Evolutionary conservation across 1,284 basidiomycete genomes (phyloP).

Genomic region (Abortiporus biennis): DNA sequence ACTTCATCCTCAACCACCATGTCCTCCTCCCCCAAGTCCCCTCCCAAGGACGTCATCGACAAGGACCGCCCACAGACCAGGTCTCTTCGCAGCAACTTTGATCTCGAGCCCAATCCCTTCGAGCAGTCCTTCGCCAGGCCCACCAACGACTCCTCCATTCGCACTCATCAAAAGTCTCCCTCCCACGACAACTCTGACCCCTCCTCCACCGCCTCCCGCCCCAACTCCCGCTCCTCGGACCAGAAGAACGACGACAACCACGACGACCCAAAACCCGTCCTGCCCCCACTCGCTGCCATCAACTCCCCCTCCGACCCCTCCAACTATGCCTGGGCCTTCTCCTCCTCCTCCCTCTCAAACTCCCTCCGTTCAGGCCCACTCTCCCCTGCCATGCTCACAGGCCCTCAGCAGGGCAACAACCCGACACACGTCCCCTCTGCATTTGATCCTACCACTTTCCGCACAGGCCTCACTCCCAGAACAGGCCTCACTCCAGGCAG

Average conservation of each 20-base stretch:
- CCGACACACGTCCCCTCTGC: conserved; percentile 23
- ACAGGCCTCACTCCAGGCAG: conserved; percentile 67
- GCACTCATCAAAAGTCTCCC: conserved; percentile 31
- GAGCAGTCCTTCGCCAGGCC: conserved; percentile 82
- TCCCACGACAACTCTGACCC: conserved; percentile 33
- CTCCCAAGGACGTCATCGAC: conserved; percentile 9
- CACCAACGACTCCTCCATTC: conserved; percentile 40
- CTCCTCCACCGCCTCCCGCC: conserved; percentile 18
- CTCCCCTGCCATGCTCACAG: conserved; percentile 92
- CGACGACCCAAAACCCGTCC: conserved; percentile 46
- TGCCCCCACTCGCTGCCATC: conserved; percentile 84
- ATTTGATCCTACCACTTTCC: conserved; percentile 77
- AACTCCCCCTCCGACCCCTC: conserved; percentile 75
- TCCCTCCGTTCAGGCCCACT: conserved; percentile 89
- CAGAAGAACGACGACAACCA: conserved; percentile 4
- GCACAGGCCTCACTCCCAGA: conserved; percentile 78
- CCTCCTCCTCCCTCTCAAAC: conserved; percentile 50
- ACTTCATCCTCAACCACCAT: neutral
- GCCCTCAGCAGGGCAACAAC: conserved; percentile 51
- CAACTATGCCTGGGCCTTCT: conserved; percentile 67
- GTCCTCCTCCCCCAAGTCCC: neutral
- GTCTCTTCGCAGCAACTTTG: conserved; percentile 60
- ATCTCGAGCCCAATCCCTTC: conserved; percentile 93
- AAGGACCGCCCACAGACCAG: conserved; percentile 20
- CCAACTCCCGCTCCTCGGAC: conserved; percentile 20